These are phyloP conservation scores for Entonaema liquescens DNA, from an alignment of 495 filamentous ascomycete species.

Conservation along the genomic window DNA sequence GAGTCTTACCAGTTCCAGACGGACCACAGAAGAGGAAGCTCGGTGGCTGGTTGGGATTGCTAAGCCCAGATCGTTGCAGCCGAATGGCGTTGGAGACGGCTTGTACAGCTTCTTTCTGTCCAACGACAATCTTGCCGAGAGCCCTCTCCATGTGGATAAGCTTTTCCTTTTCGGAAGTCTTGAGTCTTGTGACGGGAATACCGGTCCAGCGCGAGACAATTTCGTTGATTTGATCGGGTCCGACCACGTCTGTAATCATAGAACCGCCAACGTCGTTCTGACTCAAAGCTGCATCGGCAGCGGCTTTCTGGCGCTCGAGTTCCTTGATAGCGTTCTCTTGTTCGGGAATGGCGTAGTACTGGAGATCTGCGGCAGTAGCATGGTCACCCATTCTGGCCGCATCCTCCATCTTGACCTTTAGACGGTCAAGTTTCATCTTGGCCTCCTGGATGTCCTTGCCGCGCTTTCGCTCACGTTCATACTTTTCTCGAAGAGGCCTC, in stretches of 20 bases:
- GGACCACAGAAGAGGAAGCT: constrained; percentile 99
- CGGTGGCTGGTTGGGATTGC: constrained; percentile 94
- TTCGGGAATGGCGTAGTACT: constrained; percentile 97
- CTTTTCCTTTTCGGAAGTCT: constrained; percentile 97
- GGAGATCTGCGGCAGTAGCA: constrained; percentile 84
- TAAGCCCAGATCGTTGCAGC: constrained; percentile 89
- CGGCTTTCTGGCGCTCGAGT: constrained; percentile 81
- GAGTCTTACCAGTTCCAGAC: constrained; percentile 95
- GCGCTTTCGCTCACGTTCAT: constrained; percentile 87
- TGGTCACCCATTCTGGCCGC: constrained; percentile 87
- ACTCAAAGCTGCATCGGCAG: constrained; percentile 77
- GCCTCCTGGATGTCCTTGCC: constrained; percentile 91
- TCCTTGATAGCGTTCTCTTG: constrained; percentile 78
- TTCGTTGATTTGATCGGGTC: constrained; percentile 98
- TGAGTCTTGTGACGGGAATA: constrained; percentile 92
- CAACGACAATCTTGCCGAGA: constrained; percentile 83
- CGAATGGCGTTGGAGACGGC: constrained; percentile 96
- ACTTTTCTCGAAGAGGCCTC: constrained; percentile 90
- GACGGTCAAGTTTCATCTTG: constrained; percentile 90
- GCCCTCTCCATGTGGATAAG: constrained; percentile 91
- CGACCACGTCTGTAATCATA: constrained; percentile 91
- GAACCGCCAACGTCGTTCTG: constrained; percentile 65
- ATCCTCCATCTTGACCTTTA: constrained; percentile 90
- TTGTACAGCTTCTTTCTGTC: constrained; percentile 92
- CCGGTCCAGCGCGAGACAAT: constrained; percentile 96